Evolutionary conservation across 1,284 basidiomycete genomes (phyloP), one percentile per base, ranked within the genome.

Genomic region (Malassezia brasiliensis): DNA sequence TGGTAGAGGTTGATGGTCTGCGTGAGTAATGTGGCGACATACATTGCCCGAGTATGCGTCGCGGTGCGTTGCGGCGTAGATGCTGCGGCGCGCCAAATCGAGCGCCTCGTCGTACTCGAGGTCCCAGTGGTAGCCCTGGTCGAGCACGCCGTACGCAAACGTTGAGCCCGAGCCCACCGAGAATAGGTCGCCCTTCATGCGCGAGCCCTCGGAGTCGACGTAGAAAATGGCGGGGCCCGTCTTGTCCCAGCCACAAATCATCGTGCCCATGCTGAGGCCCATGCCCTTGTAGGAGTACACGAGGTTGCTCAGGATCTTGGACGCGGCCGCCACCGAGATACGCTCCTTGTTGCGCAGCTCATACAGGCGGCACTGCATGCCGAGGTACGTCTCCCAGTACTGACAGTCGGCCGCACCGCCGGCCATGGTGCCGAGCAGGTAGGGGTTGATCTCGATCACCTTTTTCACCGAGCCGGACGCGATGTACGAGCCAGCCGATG

Each of bases 231-330:
- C 84, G n/a, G 93, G 93, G 0, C 94, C 93, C 10, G 93, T 96
- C 81, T 96, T 98, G 79, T 99, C 94, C 91, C 93, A 98, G 28
- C 94, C 94, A 69, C 91, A 96, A 63, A 98, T 94, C 94, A 98
- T 98, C 2, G 94, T 98, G 54, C 94, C 94, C 93, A 99, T 98
- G 75, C 89, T 93, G 58, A 99, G 78, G 5, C 94, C 94, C 91
- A 94, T 96, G 12, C 94, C 94, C 78, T 98, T 98, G 81, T 98
- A 99, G 56, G 85, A 82, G 77, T 96, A 99, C 7, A 98, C 90
- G 51, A 98, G 84, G 74, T 99, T 98, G 77, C 87, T 87, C 53
- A 99, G 81, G 76, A 91, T 94, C 76, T 99, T 99, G 78, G 87
- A 90, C 6, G 94, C 94, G 17, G 94, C 94, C 12, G 94, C 94